phyloP scores from a whole-genome alignment of 441 rosid species.

The Erysimum pusillum region DNA sequence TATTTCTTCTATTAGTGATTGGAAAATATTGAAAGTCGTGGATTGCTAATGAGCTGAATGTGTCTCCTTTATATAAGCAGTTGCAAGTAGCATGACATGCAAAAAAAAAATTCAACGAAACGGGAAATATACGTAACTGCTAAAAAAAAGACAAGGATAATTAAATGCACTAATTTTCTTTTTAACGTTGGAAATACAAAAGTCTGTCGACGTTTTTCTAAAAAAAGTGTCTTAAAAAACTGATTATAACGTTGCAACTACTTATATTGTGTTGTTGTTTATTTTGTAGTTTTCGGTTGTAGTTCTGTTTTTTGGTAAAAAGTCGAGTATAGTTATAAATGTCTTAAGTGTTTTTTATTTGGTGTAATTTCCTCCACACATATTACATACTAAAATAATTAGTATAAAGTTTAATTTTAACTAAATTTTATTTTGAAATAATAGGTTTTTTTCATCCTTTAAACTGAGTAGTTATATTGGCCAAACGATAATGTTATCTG shows the following conservation, averaged over 20 bases:
- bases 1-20: neutral
- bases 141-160: neutral
- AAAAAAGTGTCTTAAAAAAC: too few relatives aligned
- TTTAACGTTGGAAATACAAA: neutral
- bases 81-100: conserved; percentile 3
- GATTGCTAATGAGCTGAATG: neutral
- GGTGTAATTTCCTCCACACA: neutral
- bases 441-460: neutral
- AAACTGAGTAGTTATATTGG: neutral
- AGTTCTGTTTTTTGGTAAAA: too few relatives aligned
- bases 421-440: neutral
- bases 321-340: too few relatives aligned
- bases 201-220: too few relatives aligned
- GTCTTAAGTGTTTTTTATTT: neutral
- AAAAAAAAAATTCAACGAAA: neutral
- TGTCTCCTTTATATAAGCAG: conserved; percentile 27
- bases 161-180: neutral
- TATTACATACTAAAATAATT: neutral
- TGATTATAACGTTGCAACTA: too few relatives aligned
- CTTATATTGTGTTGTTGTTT: too few relatives aligned
- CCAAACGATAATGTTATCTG: neutral
- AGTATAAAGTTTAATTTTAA: neutral
- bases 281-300: too few relatives aligned
- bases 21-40: neutral
- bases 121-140: neutral